Evolutionary conservation across 1,139 yeast genomes (phyloP), one percentile per base, ranked within the genome.

Genomic region (Arxiozyma slooffiae): DNA sequence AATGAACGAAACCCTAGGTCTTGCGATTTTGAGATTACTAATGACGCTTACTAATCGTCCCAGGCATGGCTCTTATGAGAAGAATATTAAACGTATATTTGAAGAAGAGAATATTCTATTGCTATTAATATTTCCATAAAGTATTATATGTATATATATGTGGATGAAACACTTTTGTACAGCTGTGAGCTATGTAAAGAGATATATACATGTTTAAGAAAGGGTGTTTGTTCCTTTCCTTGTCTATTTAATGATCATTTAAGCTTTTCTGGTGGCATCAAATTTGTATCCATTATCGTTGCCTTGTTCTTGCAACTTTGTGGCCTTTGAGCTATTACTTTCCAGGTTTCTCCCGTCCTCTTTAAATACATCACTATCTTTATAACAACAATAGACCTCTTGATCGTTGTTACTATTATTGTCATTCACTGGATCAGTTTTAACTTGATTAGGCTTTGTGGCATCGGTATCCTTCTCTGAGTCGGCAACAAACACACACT

Each of bases 231-330:
- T 18, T 39, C 14, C n/a, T n/a, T n/a, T n/a, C n/a, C n/a, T n/a
- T n/a, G n/a, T n/a, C n/a, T n/a, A 16, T 2, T n/a, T 18, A 11
- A 14, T 14, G n/a, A 30, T 47, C 40, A 48, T 11, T 47, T 53
- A 44, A 58, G 57, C 41, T 58, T 61, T 46, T 63, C 66, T 17
- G 66, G 58, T 11, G 68, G 67, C 50, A 61, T 47, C 22, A 64
- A 44, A 38, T 60, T 60, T 17, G 60, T 55, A 47, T 64, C 65
- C 68, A 64, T n/a, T 64, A 48, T 55, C 60, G 18, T 62, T 65
- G 7, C 62, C 53, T 50, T 63, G 66, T 48, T 64, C 67, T 46
- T 59, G 63, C 36, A 55, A 47, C 50, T 53, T 62, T 7, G 60
- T 53, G 23, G 55, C 52, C 49, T 60, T 64, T 8, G 54, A 50